A percentile compares a stretch with the other conserved stretches of the same genome.
Evolutionary conservation across 768 basidiomycete species (phyloP).

Genomic region (Termitomyces sp.): DNA sequence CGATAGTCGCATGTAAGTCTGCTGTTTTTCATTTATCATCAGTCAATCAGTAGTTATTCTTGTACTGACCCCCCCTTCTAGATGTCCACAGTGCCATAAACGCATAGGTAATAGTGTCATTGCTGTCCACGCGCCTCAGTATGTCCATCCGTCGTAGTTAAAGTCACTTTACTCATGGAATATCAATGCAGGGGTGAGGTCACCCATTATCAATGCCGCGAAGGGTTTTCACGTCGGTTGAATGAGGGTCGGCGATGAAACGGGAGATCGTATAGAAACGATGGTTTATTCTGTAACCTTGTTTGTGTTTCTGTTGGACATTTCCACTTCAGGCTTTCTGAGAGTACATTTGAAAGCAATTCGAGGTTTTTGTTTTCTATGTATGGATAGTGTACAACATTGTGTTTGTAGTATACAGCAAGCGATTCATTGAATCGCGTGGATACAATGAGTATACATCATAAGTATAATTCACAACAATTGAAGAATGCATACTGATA

Average conservation of each 20-base stretch:
- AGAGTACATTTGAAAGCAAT: neutral
- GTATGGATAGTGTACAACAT: slow-evolving; percentile 12
- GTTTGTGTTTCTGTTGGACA: neutral
- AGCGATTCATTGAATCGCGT: slow-evolving; percentile 12
- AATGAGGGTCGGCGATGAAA: slow-evolving; percentile 29
- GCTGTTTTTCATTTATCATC: slow-evolving; percentile 2
- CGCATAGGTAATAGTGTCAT: slow-evolving; percentile 90
- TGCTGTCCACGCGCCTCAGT: slow-evolving; percentile 88
- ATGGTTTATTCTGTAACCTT: too few relatives aligned
- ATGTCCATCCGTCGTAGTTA: slow-evolving; percentile 18
- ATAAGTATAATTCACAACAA: slow-evolving; percentile 11
- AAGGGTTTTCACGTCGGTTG: slow-evolving; percentile 62
- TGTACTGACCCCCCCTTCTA: slow-evolving; percentile 22
- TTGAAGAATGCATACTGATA: slow-evolving; percentile 1
- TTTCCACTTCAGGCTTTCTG: neutral
- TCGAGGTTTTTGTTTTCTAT: slow-evolving; percentile 7
- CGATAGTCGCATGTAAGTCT: slow-evolving; percentile 85
- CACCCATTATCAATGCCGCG: slow-evolving; percentile 94
- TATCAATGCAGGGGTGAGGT: slow-evolving; percentile 72
- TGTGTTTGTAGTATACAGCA: slow-evolving; percentile 15
- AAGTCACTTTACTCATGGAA: neutral
- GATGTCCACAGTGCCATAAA: slow-evolving; percentile 96
- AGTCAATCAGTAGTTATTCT: neutral
- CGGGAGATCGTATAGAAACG: neutral
- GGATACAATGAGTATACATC: slow-evolving; percentile 27